Evolutionary conservation across 805 yeast species (phyloP), one percentile per base, ranked within the genome.

Genomic region (Teunomyces aglyptinius): DNA sequence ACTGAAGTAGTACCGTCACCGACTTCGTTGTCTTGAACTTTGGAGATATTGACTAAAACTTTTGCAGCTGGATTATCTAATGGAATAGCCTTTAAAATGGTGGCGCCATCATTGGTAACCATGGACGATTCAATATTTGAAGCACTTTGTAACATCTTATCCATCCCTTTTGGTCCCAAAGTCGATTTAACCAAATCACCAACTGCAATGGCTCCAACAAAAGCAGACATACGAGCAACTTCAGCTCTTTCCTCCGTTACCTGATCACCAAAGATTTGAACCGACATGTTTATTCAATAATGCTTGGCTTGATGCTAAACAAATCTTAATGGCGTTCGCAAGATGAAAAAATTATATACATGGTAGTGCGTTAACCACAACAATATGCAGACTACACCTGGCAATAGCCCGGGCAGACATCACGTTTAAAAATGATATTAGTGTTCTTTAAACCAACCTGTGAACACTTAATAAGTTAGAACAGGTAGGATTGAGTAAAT

Each of bases 1-100:
- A 95, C 99, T 20, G 96, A 86, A 0, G 99, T 92, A 35, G 99
- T 94, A 56, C 99, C 99, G 63, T 94, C 98, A 50, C 98, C 98
- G 55, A 92, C 96, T 67, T 92, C 97, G 50, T 95, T 96, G 66
- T 94, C 99, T 73, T 94, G 99, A 16, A 95, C 92, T 65, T 94
- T 85, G 42, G 97, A 86, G 47, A 94, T 86, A 64, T 95, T 96
- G 27, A 95, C 99, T 54, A 94, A 75, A 46, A 92, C 92, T 59
- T 89, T 89, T 19, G 99, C 99, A 12, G 98, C 98, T 7, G 98
- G 98, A 59, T 94, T 92, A 63, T 91, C 97, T 55, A 94, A 81
- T 12, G 98, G 97, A 58, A 94, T 92, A 1, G 96, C 79, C 60
- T 91, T 90, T 54, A 94, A 73, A 53, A 94, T 94, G 2, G 99